A percentile compares a stretch with the other conserved stretches of the same genome.
phyloP scores from a whole-genome alignment of 2,329 filamentous ascomycete species.

The Truncatella angustata region DNA sequence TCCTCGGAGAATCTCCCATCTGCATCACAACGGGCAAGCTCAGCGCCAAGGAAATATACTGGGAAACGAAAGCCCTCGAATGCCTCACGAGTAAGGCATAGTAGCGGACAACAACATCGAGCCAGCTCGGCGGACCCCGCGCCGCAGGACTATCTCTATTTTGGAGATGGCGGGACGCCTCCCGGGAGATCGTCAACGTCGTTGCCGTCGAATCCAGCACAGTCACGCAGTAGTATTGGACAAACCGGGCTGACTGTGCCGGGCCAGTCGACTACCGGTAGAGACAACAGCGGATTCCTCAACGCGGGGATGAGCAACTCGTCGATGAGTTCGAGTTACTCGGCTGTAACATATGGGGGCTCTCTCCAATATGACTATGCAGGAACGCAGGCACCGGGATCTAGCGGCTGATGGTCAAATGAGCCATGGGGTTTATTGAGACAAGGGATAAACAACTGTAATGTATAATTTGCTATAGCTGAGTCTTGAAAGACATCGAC shows the following conservation, averaged over 20 bases:
- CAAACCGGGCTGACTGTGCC: background rate
- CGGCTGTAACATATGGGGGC: slow-evolving; percentile 15
- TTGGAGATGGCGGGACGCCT: background rate
- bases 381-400: slow-evolving; percentile 11
- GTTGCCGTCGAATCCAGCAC: background rate
- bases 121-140: background rate
- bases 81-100: background rate
- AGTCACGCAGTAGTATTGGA: background rate
- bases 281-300: slow-evolving; percentile 16
- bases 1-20: background rate
- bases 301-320: slow-evolving; percentile 13
- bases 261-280: slow-evolving; percentile 3
- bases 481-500: too few species aligned
- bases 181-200: background rate
- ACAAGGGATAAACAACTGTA: background rate
- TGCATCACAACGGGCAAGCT: background rate
- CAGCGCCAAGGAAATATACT: background rate
- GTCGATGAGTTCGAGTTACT: slow-evolving; percentile 14
- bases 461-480: too few species aligned
- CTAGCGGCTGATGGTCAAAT: background rate
- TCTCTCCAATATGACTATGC: slow-evolving; percentile 15
- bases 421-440: background rate
- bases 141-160: slow-evolving; percentile 8
- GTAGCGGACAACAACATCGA: background rate
- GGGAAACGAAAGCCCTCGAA: slow-evolving; percentile 4